These are phyloP conservation scores for Tricholoma matsutake DNA, from an alignment of 768 basidiomycete species.

Conservation along the genomic window DNA sequence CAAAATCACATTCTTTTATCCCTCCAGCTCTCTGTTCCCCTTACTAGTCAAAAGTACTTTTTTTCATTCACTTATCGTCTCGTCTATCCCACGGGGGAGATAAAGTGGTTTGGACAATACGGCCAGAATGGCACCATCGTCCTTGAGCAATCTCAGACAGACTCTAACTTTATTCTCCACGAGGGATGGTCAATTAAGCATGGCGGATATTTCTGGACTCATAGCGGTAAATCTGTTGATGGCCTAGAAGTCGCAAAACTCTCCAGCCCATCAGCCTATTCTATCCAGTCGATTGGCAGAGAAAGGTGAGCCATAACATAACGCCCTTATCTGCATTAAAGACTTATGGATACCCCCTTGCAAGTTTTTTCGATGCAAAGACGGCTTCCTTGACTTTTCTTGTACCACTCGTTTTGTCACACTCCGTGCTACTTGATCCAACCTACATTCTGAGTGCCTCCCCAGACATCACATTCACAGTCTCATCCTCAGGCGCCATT, in stretches of 20 bases:
- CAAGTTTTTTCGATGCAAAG: constrained; percentile 18
- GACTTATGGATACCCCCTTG: not conserved
- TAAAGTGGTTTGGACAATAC: constrained; percentile 45
- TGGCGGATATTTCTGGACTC: constrained; percentile 5
- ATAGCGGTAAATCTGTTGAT: constrained; percentile 2
- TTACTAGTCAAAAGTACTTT: not conserved
- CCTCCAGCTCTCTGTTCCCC: constrained; percentile 13
- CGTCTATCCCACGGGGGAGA: constrained; percentile 38
- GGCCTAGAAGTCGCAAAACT: constrained; percentile 18
- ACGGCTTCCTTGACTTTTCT: constrained; percentile 30
- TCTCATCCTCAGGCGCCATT: constrained; percentile 23
- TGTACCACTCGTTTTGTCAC: constrained; percentile 21
- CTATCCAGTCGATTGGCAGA: constrained; percentile 17
- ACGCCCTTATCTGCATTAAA: not conserved
- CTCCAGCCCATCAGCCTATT: constrained; percentile 20
- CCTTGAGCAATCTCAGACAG: constrained; percentile 19
- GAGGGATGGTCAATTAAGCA: constrained; percentile 18
- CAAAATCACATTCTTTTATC: constrained; percentile 7
- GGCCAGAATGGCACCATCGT: constrained; percentile 41
- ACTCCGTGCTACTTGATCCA: constrained; percentile 18
- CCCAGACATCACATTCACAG: constrained; percentile 21
- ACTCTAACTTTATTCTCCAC: constrained; percentile 20
- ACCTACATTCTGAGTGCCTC: constrained; percentile 31
- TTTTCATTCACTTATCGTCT: constrained; percentile 52
- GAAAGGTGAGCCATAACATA: constrained; percentile 18